Evolutionary conservation across 768 basidiomycete species (phyloP).

Genomic region (Lentinula guzmanii): DNA sequence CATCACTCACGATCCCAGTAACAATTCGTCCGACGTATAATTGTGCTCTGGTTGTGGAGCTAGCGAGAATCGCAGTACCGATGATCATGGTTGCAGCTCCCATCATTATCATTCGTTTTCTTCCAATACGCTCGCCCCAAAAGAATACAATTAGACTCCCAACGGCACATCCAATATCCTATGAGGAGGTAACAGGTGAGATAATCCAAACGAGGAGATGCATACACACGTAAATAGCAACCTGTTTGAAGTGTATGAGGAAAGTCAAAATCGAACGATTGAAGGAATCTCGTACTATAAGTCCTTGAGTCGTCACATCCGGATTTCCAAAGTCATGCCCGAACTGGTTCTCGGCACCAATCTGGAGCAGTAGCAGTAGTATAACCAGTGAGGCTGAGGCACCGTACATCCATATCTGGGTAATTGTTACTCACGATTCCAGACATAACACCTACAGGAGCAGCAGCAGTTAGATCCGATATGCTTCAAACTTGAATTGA

Average conservation of each 20-base stretch:
- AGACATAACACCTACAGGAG: slow-evolving; percentile 27
- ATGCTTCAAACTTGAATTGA: neutral
- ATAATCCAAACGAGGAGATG: neutral
- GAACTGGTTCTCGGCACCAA: slow-evolving; percentile 36
- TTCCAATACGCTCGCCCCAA: slow-evolving; percentile 29
- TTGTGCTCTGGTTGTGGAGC: slow-evolving; percentile 31
- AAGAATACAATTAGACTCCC: slow-evolving; percentile 31
- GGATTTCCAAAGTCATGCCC: slow-evolving; percentile 31
- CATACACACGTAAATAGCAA: slow-evolving; percentile 27
- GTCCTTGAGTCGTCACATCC: slow-evolving; percentile 29
- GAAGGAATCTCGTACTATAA: slow-evolving; percentile 23
- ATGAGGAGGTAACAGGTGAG: neutral
- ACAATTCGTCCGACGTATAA: slow-evolving; percentile 30
- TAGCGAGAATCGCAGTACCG: slow-evolving; percentile 31
- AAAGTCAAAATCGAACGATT: neutral
- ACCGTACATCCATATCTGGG: too few relatives aligned
- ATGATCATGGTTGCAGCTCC: slow-evolving; percentile 31
- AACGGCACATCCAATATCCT: slow-evolving; percentile 34
- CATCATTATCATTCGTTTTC: slow-evolving; percentile 33
- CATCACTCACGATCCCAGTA: slow-evolving; percentile 25
- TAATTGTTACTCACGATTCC: slow-evolving; percentile 22
- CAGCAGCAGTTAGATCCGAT: neutral
- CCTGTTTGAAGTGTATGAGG: slow-evolving; percentile 7
- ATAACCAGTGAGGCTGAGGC: neutral
- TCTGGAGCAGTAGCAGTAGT: slow-evolving; percentile 13